phyloP scores from a whole-genome alignment of 257 asterid species.

The Capsicum pubescens region DNA sequence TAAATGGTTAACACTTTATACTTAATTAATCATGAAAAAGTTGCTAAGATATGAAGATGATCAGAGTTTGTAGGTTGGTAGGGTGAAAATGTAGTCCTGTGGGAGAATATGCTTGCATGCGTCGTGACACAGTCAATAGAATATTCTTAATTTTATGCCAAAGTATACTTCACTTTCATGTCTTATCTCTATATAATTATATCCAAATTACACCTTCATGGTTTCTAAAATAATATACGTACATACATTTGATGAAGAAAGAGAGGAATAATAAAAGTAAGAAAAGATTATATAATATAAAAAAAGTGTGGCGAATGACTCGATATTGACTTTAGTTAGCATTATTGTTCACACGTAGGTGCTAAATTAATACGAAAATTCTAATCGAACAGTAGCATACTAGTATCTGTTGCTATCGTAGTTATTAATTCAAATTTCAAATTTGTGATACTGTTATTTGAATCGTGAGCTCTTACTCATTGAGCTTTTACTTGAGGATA shows the following conservation, averaged over 20 bases:
- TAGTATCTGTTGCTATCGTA: too few relatives aligned
- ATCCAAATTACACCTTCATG: not conserved
- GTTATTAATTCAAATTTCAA: not conserved
- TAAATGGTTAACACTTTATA: not conserved
- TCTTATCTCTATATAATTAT: not conserved
- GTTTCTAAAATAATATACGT: not conserved
- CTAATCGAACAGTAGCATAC: not conserved
- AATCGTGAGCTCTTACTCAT: not conserved
- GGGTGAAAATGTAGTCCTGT: slow-evolving; percentile 43
- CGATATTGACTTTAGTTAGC: slow-evolving; percentile 21
- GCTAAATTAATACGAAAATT: not conserved
- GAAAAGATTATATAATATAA: not conserved
- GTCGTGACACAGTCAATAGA: slow-evolving; percentile 29
- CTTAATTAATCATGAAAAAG: not conserved
- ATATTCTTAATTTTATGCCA: slow-evolving; percentile 37
- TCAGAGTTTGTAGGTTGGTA: slow-evolving; percentile 39
- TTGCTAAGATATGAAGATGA: slow-evolving; percentile 28
- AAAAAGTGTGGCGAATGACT: not conserved
- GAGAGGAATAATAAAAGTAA: not conserved
- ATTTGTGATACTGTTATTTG: not conserved
- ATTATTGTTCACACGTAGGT: not conserved
- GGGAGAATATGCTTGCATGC: slow-evolving; percentile 34
- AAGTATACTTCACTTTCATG: not conserved
- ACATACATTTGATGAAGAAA: not conserved
- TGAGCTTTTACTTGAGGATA: not conserved